Percentiles rank a stretch among this genome's conserved stretches.
Conservation (phyloP, 225 moss, liverwort and hornwort genomes). For the Pleurozium schreberi region DNA sequence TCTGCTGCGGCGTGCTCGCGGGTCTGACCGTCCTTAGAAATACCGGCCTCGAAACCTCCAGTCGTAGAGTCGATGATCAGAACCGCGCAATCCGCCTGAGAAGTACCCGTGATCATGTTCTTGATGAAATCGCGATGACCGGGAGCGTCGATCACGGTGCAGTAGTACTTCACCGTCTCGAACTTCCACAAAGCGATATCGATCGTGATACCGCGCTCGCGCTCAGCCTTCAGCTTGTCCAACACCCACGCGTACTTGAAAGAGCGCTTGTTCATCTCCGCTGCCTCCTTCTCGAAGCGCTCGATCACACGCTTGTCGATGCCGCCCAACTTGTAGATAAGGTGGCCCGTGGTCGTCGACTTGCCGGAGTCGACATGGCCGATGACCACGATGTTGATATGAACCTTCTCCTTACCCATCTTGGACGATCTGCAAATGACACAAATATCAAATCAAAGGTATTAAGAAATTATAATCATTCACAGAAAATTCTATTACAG, state of each 20-base stretch:
- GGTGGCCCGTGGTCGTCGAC: slow-evolving; percentile 55
- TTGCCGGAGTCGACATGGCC: slow-evolving; percentile 27
- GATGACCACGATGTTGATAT: slow-evolving; percentile 13
- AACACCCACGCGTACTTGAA: no score
- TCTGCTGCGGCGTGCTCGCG: slow-evolving; percentile 50
- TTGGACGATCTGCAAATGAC: background rate
- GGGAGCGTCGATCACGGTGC: no score
- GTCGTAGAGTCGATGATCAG: slow-evolving; percentile 57
- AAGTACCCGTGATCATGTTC: no score
- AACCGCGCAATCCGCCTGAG: slow-evolving; percentile 60
- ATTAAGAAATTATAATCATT: background rate
- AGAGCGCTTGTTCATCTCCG: no score
- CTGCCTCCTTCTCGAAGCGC: slow-evolving; percentile 64
- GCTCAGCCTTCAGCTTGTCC: no score
- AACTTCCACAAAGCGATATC: no score
- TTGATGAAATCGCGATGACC: no score
- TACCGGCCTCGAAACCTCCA: slow-evolving; percentile 53
- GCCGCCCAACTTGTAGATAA: slow-evolving; percentile 53
- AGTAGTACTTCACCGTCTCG: no score
- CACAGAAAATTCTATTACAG: accelerated
- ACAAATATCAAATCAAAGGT: no score
- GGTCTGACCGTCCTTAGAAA: slow-evolving; percentile 59
- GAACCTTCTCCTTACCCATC: slow-evolving; percentile 14
- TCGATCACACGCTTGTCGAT: slow-evolving; percentile 68
- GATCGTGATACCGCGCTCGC: no score